Evolutionary conservation across 306 rosid species (phyloP).

Genomic region (Quercus cerris): DNA sequence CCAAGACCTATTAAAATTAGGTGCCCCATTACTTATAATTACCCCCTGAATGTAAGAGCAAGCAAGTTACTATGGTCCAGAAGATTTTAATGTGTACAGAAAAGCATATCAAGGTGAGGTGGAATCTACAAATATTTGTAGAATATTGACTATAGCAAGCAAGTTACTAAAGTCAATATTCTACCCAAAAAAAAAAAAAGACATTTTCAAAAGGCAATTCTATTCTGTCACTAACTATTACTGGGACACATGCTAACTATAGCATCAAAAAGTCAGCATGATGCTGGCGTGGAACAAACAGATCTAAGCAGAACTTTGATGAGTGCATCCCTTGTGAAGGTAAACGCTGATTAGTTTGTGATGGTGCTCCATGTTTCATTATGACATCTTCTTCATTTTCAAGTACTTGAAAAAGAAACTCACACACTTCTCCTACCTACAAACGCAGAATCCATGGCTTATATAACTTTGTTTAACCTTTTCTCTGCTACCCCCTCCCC

Average conservation of each 20-base stretch:
- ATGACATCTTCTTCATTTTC: constrained; percentile 66
- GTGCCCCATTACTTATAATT: no score
- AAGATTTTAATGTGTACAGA: no score
- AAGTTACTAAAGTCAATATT: constrained; percentile 49
- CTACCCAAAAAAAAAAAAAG: no score
- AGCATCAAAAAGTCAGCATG: constrained; percentile 89
- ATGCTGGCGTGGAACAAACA: constrained; percentile 93
- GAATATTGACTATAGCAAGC: no score
- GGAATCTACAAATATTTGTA: constrained; percentile 53
- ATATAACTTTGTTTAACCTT: no score
- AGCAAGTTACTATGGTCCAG: no score
- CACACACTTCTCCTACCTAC: constrained; percentile 87
- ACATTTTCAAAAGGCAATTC: constrained; percentile 94
- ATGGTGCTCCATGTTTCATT: constrained; percentile 87
- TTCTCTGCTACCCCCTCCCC: no score
- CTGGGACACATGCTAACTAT: constrained; percentile 85
- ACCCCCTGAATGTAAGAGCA: no score
- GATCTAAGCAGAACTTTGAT: constrained; percentile 88
- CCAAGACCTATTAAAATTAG: no score
- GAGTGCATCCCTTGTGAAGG: constrained; percentile 94
- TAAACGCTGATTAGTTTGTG: constrained; percentile 76
- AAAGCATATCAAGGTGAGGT: background rate
- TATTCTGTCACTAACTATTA: constrained; percentile 68
- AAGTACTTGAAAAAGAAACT: constrained; percentile 70
- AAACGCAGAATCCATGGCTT: background rate